Conservation (phyloP, 1,284 basidiomycete genomes). For the Ceratobasidium sp. region DNA sequence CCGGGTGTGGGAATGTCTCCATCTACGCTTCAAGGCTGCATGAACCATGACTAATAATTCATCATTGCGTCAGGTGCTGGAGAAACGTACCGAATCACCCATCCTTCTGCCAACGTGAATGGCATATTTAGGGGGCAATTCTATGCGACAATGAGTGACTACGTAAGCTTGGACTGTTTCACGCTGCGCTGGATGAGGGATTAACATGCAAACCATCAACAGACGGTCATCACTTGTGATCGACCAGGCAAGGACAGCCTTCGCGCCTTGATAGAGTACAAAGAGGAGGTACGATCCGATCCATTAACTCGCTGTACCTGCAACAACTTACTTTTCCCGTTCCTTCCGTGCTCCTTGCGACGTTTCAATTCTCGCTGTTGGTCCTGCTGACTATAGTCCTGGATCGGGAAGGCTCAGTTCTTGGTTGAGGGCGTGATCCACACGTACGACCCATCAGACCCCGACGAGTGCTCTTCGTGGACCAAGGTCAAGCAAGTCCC, state of each 20-base stretch:
- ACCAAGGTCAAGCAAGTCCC: slow-evolving; percentile 93
- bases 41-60: too few relatives aligned
- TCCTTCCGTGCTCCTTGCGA: too few relatives aligned
- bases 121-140: slow-evolving; percentile 91
- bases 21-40: too few relatives aligned
- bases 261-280: slow-evolving; percentile 91
- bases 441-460: slow-evolving; percentile 71
- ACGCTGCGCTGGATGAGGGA: slow-evolving; percentile 41
- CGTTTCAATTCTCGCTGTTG: not conserved
- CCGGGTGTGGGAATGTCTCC: too few relatives aligned
- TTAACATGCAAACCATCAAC: slow-evolving; percentile 48
- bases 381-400: slow-evolving; percentile 71
- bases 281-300: slow-evolving; percentile 83
- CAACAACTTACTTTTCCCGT: too few relatives aligned
- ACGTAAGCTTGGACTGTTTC: slow-evolving; percentile 46
- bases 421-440: slow-evolving; percentile 92
- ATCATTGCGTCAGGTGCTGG: slow-evolving; percentile 64
- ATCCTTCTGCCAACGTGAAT: slow-evolving; percentile 91
- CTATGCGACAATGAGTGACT: slow-evolving; percentile 87
- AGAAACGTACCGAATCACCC: slow-evolving; percentile 89
- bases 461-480: slow-evolving; percentile 74
- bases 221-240: slow-evolving; percentile 85
- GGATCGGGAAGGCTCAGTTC: slow-evolving; percentile 92
- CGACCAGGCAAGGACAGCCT: slow-evolving; percentile 73
- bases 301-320: too few relatives aligned